A percentile compares a stretch with the other conserved stretches of the same genome.
These are phyloP conservation scores for Corylus americana DNA, from an alignment of 306 rosid species.

Conservation along the genomic window DNA sequence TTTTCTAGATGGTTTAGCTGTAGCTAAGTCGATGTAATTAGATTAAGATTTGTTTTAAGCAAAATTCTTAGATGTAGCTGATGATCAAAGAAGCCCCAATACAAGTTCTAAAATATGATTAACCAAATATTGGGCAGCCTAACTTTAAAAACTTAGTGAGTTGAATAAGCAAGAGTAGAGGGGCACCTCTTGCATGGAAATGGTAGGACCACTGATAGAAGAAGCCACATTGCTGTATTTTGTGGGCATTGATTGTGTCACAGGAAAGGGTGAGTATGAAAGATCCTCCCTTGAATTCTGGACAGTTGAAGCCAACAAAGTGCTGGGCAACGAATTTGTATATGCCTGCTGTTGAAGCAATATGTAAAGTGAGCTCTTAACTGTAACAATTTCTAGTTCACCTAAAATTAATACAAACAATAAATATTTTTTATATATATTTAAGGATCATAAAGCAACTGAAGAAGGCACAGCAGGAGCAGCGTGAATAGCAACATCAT, in stretches of 20 bases:
- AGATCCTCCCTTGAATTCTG: constrained; percentile 86
- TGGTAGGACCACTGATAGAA: constrained; percentile 75
- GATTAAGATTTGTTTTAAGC: not conserved
- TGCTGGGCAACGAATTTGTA: constrained; percentile 81
- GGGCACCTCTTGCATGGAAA: constrained; percentile 87
- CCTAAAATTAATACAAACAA: not conserved
- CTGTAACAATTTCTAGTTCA: not conserved
- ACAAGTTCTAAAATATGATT: too few relatives aligned
- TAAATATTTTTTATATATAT: not conserved
- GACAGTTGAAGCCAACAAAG: constrained; percentile 72
- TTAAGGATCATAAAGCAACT: not conserved
- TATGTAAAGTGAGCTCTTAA: constrained; percentile 9
- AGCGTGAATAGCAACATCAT: not conserved
- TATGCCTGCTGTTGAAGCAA: constrained; percentile 59
- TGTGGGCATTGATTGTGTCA: constrained; percentile 70
- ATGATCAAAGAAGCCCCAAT: not conserved
- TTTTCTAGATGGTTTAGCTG: not conserved
- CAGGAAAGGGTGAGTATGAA: constrained; percentile 88
- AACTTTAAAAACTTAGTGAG: constrained; percentile 14
- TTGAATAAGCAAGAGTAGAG: constrained; percentile 24
- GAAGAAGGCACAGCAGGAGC: not conserved
- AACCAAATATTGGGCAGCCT: not conserved
- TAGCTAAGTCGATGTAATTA: not conserved
- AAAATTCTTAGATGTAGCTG: not conserved
- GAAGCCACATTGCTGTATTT: constrained; percentile 82